Evolutionary conservation across 306 rosid genomes (phyloP), one percentile per base, ranked within the genome.

Genomic region (Ammopiptanthus mongolicus): DNA sequence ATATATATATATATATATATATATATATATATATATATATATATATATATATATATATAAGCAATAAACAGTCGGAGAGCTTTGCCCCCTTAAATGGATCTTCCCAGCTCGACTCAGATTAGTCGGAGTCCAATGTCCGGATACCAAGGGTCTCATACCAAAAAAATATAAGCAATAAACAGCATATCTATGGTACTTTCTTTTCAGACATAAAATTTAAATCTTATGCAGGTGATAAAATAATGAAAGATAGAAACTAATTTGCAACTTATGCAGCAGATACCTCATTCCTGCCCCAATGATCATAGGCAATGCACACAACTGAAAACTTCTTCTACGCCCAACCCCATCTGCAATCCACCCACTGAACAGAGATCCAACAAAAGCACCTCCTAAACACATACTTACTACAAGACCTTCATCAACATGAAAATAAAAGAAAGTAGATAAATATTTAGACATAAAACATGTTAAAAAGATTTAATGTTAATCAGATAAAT

Each of bases 381-480:
- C 44, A 83, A 92, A 90, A 71, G 97, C 96, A 25, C 88, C 94
- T 65, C 93, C 97, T 84, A 92, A 79, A 78, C 97, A 90, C 13
- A 85, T 84, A 85, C 97, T 92, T 78, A 92, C 97, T 18, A 90
- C 97, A 51, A 92, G 93, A 84, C 97, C 96, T 92, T 73, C 81
- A 83, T 80, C 47, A 71, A 81, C 60, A 88, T 25, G 73, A 60
- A 55, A 57, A 59, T 53, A 80, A 69, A 34, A 67, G 39, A 36
- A 50, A 64, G 18, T 9, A 60, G 55, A 79, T 73, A 46, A 51
- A 34, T 48, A 61, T 82, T 62, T 44, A 50, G 33, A 58, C 23
- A 21, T 59, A 36, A 73, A 60, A 63, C 74, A 74, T 48, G 28
- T 37, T 34, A n/a, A 55, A 47, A 18, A 71, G 57, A 34, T 58